These are phyloP conservation scores for Sclerospora graminicola DNA, from an alignment of 352 stramenopile species.

Conservation along the genomic window DNA sequence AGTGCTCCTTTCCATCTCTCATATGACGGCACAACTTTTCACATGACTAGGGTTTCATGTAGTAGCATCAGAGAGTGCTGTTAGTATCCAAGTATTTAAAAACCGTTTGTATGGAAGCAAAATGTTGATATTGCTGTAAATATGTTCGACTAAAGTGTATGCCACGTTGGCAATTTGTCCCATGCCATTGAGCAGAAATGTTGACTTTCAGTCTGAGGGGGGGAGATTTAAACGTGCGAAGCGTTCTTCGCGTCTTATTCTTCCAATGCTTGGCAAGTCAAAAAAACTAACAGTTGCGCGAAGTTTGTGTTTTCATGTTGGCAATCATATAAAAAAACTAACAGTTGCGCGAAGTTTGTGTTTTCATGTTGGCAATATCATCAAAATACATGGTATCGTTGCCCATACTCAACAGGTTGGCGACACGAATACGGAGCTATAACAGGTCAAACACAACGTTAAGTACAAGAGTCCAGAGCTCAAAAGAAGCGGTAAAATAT, in stretches of 20 bases:
- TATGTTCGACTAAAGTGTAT: too few relatives aligned
- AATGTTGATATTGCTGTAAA: too few relatives aligned
- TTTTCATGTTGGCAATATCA: conserved; percentile 3
- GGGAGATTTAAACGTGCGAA: conserved; percentile 31
- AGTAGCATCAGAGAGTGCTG: too few relatives aligned
- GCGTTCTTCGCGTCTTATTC: conserved; percentile 33
- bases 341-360: too few relatives aligned
- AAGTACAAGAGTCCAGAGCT: conserved; percentile 55
- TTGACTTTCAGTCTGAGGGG: too few relatives aligned
- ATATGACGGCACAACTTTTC: conserved; percentile 23
- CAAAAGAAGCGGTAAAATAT: conserved; percentile 16
- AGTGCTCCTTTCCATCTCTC: conserved; percentile 45
- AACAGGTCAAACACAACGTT: conserved; percentile 64
- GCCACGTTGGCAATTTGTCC: too few relatives aligned
- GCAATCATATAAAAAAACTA: too few relatives aligned
- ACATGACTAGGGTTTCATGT: too few relatives aligned
- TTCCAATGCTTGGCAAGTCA: conserved; percentile 51
- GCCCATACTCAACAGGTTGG: conserved; percentile 41
- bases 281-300: conserved; percentile 65
- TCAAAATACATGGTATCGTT: conserved; percentile 15
- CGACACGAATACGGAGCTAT: conserved; percentile 44
- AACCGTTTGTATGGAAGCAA: too few relatives aligned
- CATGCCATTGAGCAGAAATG: too few relatives aligned
- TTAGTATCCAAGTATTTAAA: too few relatives aligned
- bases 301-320: conserved; percentile 39